phyloP scores from a whole-genome alignment of 352 stramenopile genomes.

The Blastocystis sp. region DNA sequence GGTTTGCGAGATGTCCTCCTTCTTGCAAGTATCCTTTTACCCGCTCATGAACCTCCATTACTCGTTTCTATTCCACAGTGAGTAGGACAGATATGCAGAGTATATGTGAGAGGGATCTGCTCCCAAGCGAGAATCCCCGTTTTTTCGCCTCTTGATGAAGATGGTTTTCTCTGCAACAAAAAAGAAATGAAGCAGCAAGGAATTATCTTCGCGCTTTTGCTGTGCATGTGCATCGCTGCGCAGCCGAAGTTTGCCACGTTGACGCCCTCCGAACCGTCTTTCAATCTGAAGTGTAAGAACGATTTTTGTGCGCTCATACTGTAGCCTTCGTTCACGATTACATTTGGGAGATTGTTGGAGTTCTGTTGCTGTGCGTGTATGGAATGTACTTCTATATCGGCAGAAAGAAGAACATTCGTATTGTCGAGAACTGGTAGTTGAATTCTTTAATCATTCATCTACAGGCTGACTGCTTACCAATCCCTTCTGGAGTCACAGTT shows the following conservation, averaged over 20 bases:
- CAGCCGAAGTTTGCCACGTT: background rate
- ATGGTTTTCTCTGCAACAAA: background rate
- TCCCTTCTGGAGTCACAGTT: constrained; percentile 19
- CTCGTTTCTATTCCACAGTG: too few species aligned
- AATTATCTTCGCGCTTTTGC: background rate
- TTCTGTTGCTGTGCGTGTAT: constrained; percentile 5
- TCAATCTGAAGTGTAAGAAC: background rate
- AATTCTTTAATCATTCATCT: background rate
- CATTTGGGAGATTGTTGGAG: constrained; percentile 11
- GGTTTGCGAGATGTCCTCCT: background rate
- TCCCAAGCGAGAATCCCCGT: background rate
- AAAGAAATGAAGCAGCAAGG: background rate
- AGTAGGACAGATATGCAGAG: too few species aligned
- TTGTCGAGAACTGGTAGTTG: constrained; percentile 35
- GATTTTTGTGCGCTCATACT: background rate
- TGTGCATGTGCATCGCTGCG: background rate
- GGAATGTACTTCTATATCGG: constrained; percentile 42
- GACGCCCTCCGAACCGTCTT: background rate
- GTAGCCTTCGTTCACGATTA: constrained; percentile 4
- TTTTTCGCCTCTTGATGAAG: background rate
- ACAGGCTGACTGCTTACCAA: constrained; percentile 12
- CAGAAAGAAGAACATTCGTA: constrained; percentile 38
- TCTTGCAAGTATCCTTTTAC: background rate
- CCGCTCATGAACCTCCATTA: too few species aligned
- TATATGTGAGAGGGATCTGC: too few species aligned